Conservation (phyloP, 1,139 yeast species). For the Candida glucosophila region DNA sequence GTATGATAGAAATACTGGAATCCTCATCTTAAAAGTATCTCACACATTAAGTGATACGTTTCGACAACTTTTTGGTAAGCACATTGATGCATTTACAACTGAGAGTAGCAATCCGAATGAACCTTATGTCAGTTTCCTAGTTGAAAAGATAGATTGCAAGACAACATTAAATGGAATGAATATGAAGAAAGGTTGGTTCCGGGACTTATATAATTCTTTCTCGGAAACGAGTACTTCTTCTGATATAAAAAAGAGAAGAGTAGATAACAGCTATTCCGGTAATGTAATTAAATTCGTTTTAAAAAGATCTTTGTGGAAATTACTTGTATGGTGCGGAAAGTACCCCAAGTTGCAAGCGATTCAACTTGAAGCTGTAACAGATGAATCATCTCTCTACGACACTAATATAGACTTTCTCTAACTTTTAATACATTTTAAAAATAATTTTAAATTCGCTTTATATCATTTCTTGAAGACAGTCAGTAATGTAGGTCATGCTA, state of each 20-base stretch:
- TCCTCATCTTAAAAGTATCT: constrained; percentile 19
- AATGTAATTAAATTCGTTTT: constrained; percentile 28
- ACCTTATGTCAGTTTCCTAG: constrained; percentile 4
- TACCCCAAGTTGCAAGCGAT: constrained; percentile 21
- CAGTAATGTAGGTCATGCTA: no score
- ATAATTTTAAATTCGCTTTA: no score
- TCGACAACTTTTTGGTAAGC: constrained; percentile 17
- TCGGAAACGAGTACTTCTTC: constrained; percentile 3
- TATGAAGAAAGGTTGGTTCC: constrained; percentile 28
- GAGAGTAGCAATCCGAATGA: no score
- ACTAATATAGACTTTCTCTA: constrained; percentile 14
- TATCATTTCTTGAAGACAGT: no score
- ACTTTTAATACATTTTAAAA: no score
- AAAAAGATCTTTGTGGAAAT: constrained; percentile 26
- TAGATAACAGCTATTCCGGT: constrained; percentile 14
- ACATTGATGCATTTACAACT: constrained; percentile 14
- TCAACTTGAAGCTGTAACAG: constrained; percentile 23
- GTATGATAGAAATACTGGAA: constrained; percentile 17
- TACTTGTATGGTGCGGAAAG: constrained; percentile 17
- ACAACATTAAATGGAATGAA: constrained; percentile 28
- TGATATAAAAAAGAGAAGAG: constrained; percentile 9
- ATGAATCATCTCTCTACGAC: constrained; percentile 12
- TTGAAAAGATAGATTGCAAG: constrained; percentile 19
- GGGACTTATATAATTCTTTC: background rate
- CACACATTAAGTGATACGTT: constrained; percentile 17